phyloP scores from a whole-genome alignment of 495 filamentous ascomycete species.

The Thermothielavioides terrestris region DNA sequence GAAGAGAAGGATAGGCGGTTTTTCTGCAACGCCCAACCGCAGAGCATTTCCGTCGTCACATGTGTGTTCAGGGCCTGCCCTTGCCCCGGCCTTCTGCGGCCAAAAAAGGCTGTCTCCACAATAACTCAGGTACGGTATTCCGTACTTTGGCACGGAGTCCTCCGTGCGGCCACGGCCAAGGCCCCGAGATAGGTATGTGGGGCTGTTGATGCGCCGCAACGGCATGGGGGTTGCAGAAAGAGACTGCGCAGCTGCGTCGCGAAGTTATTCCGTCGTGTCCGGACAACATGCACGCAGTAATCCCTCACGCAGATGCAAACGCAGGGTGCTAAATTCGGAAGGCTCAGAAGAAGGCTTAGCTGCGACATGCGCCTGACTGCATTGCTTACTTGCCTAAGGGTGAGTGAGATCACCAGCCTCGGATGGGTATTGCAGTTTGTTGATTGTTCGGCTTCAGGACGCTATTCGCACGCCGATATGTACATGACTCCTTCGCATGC shows the following conservation, averaged over 20 bases:
- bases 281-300: no score
- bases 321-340: constrained; percentile 16
- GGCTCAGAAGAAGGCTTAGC: background rate
- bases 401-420: background rate
- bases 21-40: background rate
- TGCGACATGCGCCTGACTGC: constrained; percentile 7
- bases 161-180: no score
- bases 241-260: no score
- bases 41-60: background rate
- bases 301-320: background rate
- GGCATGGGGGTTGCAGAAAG: constrained; percentile 11
- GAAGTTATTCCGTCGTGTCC: no score
- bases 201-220: constrained; percentile 13
- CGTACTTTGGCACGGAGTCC: no score
- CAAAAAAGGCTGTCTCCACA: background rate
- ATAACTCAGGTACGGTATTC: no score
- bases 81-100: background rate
- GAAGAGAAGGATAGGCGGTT: background rate
- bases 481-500: no score
- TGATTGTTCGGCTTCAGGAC: background rate
- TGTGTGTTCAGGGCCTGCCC: no score
- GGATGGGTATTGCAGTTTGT: background rate
- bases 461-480: no score
- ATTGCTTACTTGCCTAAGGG: background rate
- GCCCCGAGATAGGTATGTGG: constrained; percentile 12